Evolutionary conservation across 306 rosid species (phyloP).

Genomic region (Betula pendula): DNA sequence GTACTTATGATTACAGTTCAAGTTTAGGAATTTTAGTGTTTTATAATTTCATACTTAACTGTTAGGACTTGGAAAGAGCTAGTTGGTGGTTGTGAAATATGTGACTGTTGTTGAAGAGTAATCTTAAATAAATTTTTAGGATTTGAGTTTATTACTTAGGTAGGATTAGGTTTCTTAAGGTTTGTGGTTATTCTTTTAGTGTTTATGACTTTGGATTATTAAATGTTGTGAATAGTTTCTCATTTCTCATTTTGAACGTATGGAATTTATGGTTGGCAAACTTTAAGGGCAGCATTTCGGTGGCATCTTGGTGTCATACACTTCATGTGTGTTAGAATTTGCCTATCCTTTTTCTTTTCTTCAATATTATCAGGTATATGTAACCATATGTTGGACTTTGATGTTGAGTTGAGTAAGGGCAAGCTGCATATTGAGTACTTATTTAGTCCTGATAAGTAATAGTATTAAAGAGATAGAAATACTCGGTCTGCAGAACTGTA

Average conservation of each 20-base stretch:
- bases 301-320: background rate
- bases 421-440: background rate
- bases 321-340: background rate
- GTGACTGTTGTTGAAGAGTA: background rate
- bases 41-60: background rate
- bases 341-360: background rate
- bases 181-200: background rate
- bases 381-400: background rate
- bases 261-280: background rate
- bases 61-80: background rate
- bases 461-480: background rate
- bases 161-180: background rate
- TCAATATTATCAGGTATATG: background rate
- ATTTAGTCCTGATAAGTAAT: background rate
- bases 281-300: slow-evolving; percentile 3
- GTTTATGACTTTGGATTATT: background rate
- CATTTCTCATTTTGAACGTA: background rate
- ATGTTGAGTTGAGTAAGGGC: background rate
- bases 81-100: background rate
- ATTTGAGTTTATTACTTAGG: background rate
- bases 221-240: background rate
- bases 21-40: too few relatives aligned
- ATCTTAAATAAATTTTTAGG: background rate
- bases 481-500: background rate
- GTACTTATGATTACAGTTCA: background rate